Evolutionary conservation across 768 basidiomycete genomes (phyloP), one percentile per base, ranked within the genome.

Genomic region (Calocybe gangraenosa): DNA sequence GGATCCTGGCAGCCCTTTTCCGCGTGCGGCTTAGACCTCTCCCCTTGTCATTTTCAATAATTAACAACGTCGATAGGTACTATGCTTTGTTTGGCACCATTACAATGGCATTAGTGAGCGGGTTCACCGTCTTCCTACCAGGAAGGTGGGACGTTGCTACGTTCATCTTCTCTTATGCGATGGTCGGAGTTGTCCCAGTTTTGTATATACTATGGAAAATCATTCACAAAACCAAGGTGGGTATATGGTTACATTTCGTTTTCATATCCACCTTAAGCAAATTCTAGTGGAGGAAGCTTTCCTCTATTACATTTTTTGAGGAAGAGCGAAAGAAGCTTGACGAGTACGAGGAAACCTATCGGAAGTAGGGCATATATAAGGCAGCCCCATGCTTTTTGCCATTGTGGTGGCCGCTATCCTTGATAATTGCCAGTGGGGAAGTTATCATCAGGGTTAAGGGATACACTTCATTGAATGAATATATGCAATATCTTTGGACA

Each of bases 1-100:
- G 65, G 66, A 35, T 65, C 63, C 54, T 76, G 70, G 73, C 76
- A 78, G 47, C 76, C 76, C 3, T 76, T 75, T 51, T 73, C 68
- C 62, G 74, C 63, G 73, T 52, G 48, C 70, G 53, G 37, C 67
- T 42, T 18, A 3, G 37, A 9, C 3, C 17, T 36, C n/a, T 13
- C 2, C 32, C 17, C 36, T 15, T 15, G 14, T 6, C n/a, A 35
- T 9, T 6, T 20, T 41, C 14, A 17, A 23, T 28, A 14, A 3
- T 10, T 37, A 19, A 47, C 32, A 28, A 28, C 5, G 25, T 5
- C 11, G n/a, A 5, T 21, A 74, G 75, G 10, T 78, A 74, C 46
- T 76, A 76, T 44, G 73, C 66, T 1, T 58, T 76, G 14, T 38
- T 46, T 13, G 74, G 71, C 13, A 75, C 72, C 17, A 49, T 69